Conservation (phyloP, 257 asterid species). For the Cordia subcordata region DNA sequence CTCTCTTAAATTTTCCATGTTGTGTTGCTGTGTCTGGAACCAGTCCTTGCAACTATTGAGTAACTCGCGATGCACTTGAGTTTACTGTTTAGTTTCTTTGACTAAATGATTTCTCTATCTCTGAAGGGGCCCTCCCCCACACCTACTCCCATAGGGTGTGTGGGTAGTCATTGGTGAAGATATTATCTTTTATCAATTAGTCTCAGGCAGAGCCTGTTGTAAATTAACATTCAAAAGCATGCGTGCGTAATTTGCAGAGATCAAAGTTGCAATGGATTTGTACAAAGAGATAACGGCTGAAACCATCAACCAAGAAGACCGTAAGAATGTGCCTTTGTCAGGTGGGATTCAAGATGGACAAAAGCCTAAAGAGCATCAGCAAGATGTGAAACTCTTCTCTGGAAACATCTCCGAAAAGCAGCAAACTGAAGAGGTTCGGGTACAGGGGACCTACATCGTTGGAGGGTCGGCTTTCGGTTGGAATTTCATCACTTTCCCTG, state of each 20-base stretch:
- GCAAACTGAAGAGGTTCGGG: slow-evolving; percentile 19
- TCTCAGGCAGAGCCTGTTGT: too few relatives aligned
- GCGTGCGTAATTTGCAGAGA: slow-evolving; percentile 46
- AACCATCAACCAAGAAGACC: slow-evolving; percentile 28
- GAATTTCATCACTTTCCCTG: slow-evolving; percentile 62
- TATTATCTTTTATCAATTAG: too few relatives aligned
- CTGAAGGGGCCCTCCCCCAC: too few relatives aligned
- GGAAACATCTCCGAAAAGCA: slow-evolving; percentile 13
- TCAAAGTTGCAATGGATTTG: slow-evolving; percentile 59
- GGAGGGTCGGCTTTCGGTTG: slow-evolving; percentile 94
- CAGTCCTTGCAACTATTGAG: too few relatives aligned
- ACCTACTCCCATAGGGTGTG: too few relatives aligned
- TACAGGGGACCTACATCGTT: slow-evolving; percentile 39
- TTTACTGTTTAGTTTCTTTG: too few relatives aligned
- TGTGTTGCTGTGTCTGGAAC: too few relatives aligned
- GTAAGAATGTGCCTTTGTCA: slow-evolving; percentile 20
- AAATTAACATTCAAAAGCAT: too few relatives aligned
- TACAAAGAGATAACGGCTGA: slow-evolving; percentile 51
- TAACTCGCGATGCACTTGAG: too few relatives aligned
- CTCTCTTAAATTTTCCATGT: too few relatives aligned
- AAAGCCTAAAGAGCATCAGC: slow-evolving; percentile 17
- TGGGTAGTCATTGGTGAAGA: too few relatives aligned
- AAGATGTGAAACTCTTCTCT: slow-evolving; percentile 22
- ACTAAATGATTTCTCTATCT: too few relatives aligned
- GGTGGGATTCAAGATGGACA: slow-evolving; percentile 25